A percentile compares a stretch with the other conserved stretches of the same genome.
phyloP scores from a whole-genome alignment of 148 eudicot species.

The Agrostemma githago region DNA sequence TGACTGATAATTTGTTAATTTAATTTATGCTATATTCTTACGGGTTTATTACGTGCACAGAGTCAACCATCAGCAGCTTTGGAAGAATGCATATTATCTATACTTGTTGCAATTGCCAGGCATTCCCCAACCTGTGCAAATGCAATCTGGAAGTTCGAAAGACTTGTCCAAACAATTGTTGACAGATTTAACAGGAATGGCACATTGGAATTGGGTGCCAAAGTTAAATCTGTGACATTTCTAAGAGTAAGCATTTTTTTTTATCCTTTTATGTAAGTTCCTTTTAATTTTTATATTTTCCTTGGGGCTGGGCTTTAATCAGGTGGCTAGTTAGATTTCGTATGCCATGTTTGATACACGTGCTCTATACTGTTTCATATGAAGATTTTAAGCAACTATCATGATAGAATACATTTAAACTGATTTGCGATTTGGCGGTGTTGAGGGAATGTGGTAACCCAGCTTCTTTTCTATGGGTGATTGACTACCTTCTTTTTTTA shows the following conservation, averaged over 20 bases:
- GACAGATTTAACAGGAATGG: slow-evolving; percentile 52
- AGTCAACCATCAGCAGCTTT: slow-evolving; percentile 48
- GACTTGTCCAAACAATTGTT: slow-evolving; percentile 72
- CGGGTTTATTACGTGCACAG: slow-evolving; percentile 33
- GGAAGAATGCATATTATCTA: slow-evolving; percentile 73
- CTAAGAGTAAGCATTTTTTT: slow-evolving; percentile 46
- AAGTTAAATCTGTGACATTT: slow-evolving; percentile 73
- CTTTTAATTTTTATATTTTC: too few relatives aligned
- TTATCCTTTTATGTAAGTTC: background rate
- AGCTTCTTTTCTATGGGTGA: background rate
- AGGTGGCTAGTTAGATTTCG: background rate
- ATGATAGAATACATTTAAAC: background rate
- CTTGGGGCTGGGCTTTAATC: background rate
- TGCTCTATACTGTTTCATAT: background rate
- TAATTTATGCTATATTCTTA: slow-evolving; percentile 2
- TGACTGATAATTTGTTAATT: background rate
- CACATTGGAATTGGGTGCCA: slow-evolving; percentile 43
- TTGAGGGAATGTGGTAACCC: background rate
- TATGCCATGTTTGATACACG: too few relatives aligned
- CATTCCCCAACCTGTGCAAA: slow-evolving; percentile 79
- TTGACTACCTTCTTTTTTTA: background rate
- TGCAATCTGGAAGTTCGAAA: slow-evolving; percentile 67
- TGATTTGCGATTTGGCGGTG: background rate
- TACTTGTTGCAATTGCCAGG: slow-evolving; percentile 79
- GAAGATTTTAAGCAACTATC: background rate